Percentiles rank a stretch among this genome's conserved stretches.
Evolutionary conservation across 139 green algal genomes (phyloP).

Genomic region (Coelastrella sp.): DNA sequence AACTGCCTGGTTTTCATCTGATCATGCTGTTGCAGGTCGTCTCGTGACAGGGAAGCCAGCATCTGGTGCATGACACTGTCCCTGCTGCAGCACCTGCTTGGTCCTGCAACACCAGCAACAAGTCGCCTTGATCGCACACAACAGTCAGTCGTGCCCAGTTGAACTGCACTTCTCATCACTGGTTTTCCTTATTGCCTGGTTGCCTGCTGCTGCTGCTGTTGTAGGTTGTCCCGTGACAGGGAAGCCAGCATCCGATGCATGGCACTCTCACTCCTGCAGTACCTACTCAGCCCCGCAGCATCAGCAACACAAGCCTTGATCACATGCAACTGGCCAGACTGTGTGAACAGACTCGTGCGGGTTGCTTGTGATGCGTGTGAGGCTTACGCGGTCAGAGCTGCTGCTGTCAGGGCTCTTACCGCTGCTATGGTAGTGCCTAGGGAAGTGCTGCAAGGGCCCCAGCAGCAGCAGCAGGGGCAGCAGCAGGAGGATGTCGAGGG

Average conservation of each 20-base stretch:
- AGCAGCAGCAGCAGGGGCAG: not conserved
- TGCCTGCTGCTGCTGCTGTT: not conserved
- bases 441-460: not conserved
- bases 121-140: slow-evolving; percentile 2
- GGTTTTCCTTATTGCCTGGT: not conserved
- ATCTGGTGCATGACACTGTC: slow-evolving; percentile 13
- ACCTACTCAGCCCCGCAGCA: slow-evolving; percentile 7
- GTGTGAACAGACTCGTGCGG: slow-evolving; percentile 35
- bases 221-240: slow-evolving; percentile 35
- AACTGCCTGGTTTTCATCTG: not conserved
- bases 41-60: slow-evolving; percentile 22
- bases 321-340: slow-evolving; percentile 62
- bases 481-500: not conserved
- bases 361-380: slow-evolving; percentile 31
- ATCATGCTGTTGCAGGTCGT: slow-evolving; percentile 21
- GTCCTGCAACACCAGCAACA: not conserved
- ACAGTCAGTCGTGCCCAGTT: not conserved
- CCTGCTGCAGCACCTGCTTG: slow-evolving; percentile 16
- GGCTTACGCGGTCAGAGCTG: slow-evolving; percentile 53
- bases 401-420: slow-evolving; percentile 55
- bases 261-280: not conserved
- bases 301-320: slow-evolving; percentile 9
- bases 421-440: slow-evolving; percentile 33
- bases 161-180: not conserved
- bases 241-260: slow-evolving; percentile 31